phyloP scores from a whole-genome alignment of 1,284 basidiomycete genomes.

The Fereydounia khargensis region DNA sequence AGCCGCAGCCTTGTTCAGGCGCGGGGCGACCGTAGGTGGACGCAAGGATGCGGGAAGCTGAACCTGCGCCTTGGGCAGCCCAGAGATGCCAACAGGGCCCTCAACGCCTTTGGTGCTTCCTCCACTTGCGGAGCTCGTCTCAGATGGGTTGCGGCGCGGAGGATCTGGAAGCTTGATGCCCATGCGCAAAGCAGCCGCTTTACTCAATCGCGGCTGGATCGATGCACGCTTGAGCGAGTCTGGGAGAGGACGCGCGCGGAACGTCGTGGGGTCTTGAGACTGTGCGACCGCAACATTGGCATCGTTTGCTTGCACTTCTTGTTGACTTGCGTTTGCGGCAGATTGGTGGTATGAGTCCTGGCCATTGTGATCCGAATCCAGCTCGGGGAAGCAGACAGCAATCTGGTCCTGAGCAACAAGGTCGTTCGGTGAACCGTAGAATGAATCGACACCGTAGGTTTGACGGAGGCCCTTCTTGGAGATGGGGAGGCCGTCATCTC shows the following conservation, averaged over 20 bases:
- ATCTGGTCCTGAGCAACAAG: slow-evolving; percentile 22
- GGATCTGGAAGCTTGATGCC: slow-evolving; percentile 41
- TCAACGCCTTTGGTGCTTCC: slow-evolving; percentile 1
- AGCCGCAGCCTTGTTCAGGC: slow-evolving; percentile 34
- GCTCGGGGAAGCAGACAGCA: slow-evolving; percentile 29
- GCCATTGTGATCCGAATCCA: neutral
- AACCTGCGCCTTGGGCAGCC: slow-evolving; percentile 15
- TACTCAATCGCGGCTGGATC: slow-evolving; percentile 73
- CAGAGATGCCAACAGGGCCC: slow-evolving; percentile 25
- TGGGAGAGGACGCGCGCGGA: slow-evolving; percentile 72
- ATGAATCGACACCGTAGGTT: slow-evolving; percentile 16
- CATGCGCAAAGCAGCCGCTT: slow-evolving; percentile 70
- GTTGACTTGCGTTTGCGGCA: too few species aligned
- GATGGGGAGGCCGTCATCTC: slow-evolving; percentile 3
- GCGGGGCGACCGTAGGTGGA: slow-evolving; percentile 27
- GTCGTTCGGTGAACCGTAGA: slow-evolving; percentile 24
- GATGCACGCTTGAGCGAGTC: slow-evolving; percentile 65
- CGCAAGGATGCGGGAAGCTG: slow-evolving; percentile 15
- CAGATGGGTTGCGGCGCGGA: slow-evolving; percentile 1
- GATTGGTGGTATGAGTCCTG: neutral
- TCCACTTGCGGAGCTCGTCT: neutral
- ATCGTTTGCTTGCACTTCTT: too few species aligned
- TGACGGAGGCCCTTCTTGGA: slow-evolving; percentile 1
- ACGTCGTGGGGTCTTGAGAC: slow-evolving; percentile 57
- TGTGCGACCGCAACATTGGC: slow-evolving; percentile 3